A percentile compares a stretch with the other conserved stretches of the same genome.
These are phyloP conservation scores for Macadamia tetraphylla DNA, from an alignment of 164 flowering plant species.

Conservation along the genomic window DNA sequence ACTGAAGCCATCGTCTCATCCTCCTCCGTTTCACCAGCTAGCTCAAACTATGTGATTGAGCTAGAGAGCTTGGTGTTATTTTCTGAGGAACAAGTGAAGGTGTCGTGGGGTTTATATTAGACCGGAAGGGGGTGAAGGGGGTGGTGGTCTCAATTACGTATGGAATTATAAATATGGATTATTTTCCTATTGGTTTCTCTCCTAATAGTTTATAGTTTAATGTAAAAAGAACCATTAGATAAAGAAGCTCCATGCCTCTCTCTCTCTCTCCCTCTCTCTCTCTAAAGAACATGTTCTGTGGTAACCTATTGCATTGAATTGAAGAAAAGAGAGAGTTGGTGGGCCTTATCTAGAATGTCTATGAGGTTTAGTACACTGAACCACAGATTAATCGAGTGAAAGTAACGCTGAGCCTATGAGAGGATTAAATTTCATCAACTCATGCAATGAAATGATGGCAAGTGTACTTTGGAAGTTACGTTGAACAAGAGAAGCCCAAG, in stretches of 20 bases:
- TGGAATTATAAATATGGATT: slow-evolving; percentile 29
- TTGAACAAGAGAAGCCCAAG: too few species aligned
- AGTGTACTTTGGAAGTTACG: too few species aligned
- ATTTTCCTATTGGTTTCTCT: slow-evolving; percentile 16
- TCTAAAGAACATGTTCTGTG: too few species aligned
- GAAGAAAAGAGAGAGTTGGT: neutral
- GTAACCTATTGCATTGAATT: too few species aligned
- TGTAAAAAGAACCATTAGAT: neutral
- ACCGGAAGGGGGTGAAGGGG: slow-evolving; percentile 1
- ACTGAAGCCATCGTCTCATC: neutral
- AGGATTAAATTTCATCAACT: too few species aligned
- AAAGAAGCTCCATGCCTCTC: neutral
- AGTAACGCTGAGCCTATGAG: too few species aligned
- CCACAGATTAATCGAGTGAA: too few species aligned
- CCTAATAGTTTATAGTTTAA: slow-evolving; percentile 12
- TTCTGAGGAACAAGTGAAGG: slow-evolving; percentile 8
- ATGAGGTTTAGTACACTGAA: too few species aligned
- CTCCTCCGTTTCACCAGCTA: neutral
- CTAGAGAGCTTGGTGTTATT: neutral
- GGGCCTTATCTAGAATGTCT: too few species aligned
- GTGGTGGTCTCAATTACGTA: slow-evolving; percentile 5
- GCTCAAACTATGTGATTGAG: too few species aligned
- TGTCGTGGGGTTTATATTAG: slow-evolving; percentile 23
- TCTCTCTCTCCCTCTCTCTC: too few species aligned
- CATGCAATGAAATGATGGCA: too few species aligned